Evolutionary conservation across 345 rosid genomes (phyloP).

Genomic region (Eutrema heterophyllum): DNA sequence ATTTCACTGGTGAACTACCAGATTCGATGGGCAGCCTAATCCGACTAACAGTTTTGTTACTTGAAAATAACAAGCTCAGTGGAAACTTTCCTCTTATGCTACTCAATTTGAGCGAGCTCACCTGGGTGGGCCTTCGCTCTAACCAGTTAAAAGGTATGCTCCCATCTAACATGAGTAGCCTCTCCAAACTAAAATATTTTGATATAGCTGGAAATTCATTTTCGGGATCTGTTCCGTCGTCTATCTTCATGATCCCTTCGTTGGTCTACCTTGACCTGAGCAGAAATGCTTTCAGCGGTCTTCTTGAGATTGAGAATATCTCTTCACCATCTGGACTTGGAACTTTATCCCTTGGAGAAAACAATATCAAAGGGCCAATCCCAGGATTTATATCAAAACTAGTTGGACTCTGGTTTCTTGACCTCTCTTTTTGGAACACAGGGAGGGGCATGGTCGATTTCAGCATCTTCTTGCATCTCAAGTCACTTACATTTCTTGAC

Average conservation of each 20-base stretch:
- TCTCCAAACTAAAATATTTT: neutral
- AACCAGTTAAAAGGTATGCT: constrained; percentile 4
- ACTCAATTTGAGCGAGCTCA: constrained; percentile 1
- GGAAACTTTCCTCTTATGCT: neutral
- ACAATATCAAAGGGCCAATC: constrained; percentile 27
- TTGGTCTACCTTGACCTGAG: neutral
- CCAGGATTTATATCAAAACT: constrained; percentile 19
- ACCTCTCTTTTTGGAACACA: neutral
- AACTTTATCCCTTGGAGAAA: neutral
- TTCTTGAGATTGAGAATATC: constrained; percentile 6
- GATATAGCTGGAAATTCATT: neutral
- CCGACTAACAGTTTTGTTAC: neutral
- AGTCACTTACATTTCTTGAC: neutral
- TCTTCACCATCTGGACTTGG: neutral
- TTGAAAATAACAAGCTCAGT: neutral
- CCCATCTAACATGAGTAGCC: constrained; percentile 22
- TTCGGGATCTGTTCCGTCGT: neutral
- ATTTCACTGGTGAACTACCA: constrained; percentile 25
- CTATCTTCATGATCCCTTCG: constrained; percentile 20
- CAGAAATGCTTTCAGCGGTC: constrained; percentile 3
- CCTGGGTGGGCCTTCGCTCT: fast-evolving
- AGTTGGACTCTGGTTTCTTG: neutral
- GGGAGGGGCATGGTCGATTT: neutral
- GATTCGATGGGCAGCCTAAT: constrained; percentile 5
- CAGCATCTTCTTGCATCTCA: constrained; percentile 13